A percentile compares a stretch with the other conserved stretches of the same genome.
Conservation (phyloP, 2,329 filamentous ascomycete species). For the Botrytis hyacinthi region DNA sequence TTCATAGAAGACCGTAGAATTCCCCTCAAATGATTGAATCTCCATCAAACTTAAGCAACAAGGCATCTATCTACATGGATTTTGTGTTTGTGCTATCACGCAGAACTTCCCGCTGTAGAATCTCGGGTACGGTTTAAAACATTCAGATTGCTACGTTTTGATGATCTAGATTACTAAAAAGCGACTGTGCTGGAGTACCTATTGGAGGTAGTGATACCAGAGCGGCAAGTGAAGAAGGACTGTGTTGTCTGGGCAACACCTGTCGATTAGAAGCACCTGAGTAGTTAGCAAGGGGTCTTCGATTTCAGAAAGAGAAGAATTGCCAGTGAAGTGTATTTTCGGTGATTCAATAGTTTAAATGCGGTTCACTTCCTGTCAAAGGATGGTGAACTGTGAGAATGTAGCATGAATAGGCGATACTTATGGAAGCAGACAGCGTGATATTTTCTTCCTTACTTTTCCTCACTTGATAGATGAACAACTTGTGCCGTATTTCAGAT, state of each 20-base stretch:
- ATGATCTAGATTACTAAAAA: background rate
- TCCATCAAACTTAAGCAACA: background rate
- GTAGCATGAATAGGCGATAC: background rate
- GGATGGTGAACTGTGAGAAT: background rate
- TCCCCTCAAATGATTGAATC: background rate
- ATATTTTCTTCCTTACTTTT: background rate
- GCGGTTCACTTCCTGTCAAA: background rate
- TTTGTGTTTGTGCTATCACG: background rate
- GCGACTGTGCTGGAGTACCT: background rate
- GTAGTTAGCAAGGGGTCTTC: background rate
- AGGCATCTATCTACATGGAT: no score
- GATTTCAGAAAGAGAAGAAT: rapidly evolving
- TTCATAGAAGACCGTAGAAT: background rate
- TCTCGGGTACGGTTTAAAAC: background rate
- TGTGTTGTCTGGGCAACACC: background rate
- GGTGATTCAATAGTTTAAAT: background rate
- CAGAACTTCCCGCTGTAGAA: background rate
- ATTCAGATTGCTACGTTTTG: rapidly evolving
- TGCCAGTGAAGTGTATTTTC: rapidly evolving
- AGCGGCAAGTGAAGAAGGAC: background rate
- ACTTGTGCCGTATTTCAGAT: background rate
- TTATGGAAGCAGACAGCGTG: background rate
- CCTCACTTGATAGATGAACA: background rate
- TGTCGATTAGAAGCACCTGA: no score
- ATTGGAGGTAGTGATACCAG: background rate